A percentile compares a stretch with the other conserved stretches of the same genome.
Conservation (phyloP, 1,139 yeast species). For the Saccharomycopsis hybrid region DNA sequence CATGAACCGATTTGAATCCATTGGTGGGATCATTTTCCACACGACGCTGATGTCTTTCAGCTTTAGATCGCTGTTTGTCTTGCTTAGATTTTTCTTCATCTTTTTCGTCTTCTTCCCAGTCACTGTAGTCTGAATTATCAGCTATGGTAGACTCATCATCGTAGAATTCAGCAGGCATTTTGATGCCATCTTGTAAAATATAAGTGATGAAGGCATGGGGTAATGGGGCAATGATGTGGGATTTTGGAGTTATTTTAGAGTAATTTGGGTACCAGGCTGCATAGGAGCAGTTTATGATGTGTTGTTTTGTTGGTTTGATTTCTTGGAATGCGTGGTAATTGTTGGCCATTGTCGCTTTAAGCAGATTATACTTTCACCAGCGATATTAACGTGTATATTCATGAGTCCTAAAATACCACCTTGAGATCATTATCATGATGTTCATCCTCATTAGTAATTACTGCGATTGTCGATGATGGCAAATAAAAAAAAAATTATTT, state of each 20-base stretch:
- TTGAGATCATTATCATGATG: too few species aligned
- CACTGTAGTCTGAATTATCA: slow-evolving; percentile 64
- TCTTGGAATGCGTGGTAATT: slow-evolving; percentile 27
- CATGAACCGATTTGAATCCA: slow-evolving; percentile 55
- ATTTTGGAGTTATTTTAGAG: slow-evolving; percentile 41
- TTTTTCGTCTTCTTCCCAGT: slow-evolving; percentile 51
- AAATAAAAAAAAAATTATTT: too few species aligned
- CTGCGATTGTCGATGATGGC: too few species aligned
- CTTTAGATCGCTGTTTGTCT: neutral
- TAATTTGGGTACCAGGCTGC: slow-evolving; percentile 67
- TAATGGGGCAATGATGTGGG: slow-evolving; percentile 55
- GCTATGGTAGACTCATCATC: slow-evolving; percentile 34
- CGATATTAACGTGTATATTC: too few species aligned
- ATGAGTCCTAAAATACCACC: too few species aligned
- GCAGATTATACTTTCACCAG: too few species aligned
- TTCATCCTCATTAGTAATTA: too few species aligned
- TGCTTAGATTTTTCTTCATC: slow-evolving; percentile 23
- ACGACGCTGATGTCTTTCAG: slow-evolving; percentile 10
- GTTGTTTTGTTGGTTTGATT: slow-evolving; percentile 38
- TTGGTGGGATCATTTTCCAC: slow-evolving; percentile 35
- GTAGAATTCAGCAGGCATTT: slow-evolving; percentile 46
- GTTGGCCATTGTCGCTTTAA: neutral
- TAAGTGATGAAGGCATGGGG: slow-evolving; percentile 67
- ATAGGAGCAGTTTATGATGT: slow-evolving; percentile 61
- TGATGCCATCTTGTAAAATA: slow-evolving; percentile 69